Evolutionary conservation across 2,329 filamentous ascomycete genomes (phyloP), one percentile per base, ranked within the genome.

Genomic region (Sodiomyces alkalinus): DNA sequence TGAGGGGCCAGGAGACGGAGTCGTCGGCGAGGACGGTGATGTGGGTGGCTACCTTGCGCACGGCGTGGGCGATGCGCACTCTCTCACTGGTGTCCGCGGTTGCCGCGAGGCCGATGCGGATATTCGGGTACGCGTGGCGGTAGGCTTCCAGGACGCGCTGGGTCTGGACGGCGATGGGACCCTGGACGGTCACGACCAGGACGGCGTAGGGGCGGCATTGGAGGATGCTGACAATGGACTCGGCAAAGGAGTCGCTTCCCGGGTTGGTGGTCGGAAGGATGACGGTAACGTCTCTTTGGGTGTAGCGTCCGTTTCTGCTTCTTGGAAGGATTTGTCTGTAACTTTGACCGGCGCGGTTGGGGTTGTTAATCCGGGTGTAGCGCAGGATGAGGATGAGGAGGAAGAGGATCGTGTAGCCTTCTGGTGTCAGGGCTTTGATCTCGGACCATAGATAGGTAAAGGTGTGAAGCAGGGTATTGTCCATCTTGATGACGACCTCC

Each of bases 181-280:
- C 3, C 44, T 13, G 1, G 0, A 59, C 56, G 0, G 62, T 60
- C 6, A 67, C 53, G 4, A 72, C 43, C 1, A 64, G 33, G 14
- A 68, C 39, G 2, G 33, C 36, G 0, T 35, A 36, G 0, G 60
- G 62, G 0, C 27, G 11, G 31, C 64, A 62, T 2, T 30, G 24
- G 2, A 61, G 41, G 3, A 60, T 51, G 0, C 51, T 53, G 0
- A 30, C 24, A 3, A 68, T 33, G 28, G 58, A 62, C 10, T 51
- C 49, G 0, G 34, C 24, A 29, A 72, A 66, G 13, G 53, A 48
- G 0, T 23, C 26, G 8, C 53, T 52, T 1, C 39, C 27, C 0
- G 64, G 60, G 9, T 62, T 56, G 4, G 66, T 48, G 0, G 64
- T 71, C 0, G 66, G 62, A 3, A 72, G 41, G 25, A 72, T 49